Evolutionary conservation across 345 rosid genomes (phyloP), one percentile per base, ranked within the genome.

Genomic region (Abelmoschus esculentus): DNA sequence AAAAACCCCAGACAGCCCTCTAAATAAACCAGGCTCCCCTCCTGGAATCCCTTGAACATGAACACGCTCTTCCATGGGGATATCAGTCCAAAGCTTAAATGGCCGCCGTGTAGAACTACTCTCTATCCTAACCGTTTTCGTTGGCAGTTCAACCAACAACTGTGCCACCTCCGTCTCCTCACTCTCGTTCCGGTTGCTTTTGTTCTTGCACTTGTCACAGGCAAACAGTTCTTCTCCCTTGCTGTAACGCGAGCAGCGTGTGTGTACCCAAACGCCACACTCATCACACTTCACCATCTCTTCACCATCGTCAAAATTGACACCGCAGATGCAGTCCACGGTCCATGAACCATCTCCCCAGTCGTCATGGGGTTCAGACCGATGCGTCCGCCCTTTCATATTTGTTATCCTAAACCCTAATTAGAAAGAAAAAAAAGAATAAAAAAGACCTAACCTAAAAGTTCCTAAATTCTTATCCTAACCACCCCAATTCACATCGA

Each of bases 211-310:
- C 69, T 88, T 91, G 53, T 91, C 96, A 47, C 99, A 95, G 14
- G 91, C 80, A 72, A 95, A 95, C 31, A 77, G 76, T 61, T 88
- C 92, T 19, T 95, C 96, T 4, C 91, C 89, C 79, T 91, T 91
- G 15, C 85, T 92, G 31, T 89, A 95, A 69, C 87, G 81, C 0
- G 96, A 95, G 64, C 99, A 95, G 57, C 97, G 89, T 4, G 99
- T 91, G 76, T 95, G 99, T 34, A 91, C 98, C 98, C 98, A 93
- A 29, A 91, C 96, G 42, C 97, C 96, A 61, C 97, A 95, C 79
- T 91, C 99, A 10, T 91, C 99, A 59, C 99, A 95, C 74, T 91
- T 90, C 60, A 95, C 97, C 99, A 95, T 95, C 87, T 95, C 97
- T 74, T 91, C 92, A 11, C 99, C 99, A 65, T 95, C 97, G 58